Percentiles rank a stretch among this genome's conserved stretches.
These are phyloP conservation scores for Geosiphon pyriformis DNA, from an alignment of 192 early-diverging fungal genomes.

Conservation along the genomic window DNA sequence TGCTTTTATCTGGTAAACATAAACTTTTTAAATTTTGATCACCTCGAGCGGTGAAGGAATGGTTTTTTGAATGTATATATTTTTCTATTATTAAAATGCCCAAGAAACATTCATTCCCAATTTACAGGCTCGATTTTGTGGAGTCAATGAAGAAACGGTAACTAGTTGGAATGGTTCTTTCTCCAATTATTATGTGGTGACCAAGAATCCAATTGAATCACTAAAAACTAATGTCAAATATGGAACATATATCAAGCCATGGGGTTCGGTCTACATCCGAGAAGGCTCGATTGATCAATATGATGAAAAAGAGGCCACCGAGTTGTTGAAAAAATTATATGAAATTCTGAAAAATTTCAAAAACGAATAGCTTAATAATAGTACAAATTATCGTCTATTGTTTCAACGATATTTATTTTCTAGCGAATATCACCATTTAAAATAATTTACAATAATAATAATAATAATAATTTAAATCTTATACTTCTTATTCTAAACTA, in stretches of 20 bases:
- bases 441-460: no score
- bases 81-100: not conserved
- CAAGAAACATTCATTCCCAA: not conserved
- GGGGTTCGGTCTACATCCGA: constrained; percentile 17
- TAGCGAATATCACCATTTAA: no score
- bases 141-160: constrained; percentile 43
- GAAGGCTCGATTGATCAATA: constrained; percentile 9
- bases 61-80: not conserved
- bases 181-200: constrained; percentile 42
- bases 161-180: constrained; percentile 42
- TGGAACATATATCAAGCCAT: constrained; percentile 19
- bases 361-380: no score
- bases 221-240: constrained; percentile 32
- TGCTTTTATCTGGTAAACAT: not conserved
- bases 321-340: constrained; percentile 11
- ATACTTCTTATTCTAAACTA: no score
- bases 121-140: constrained; percentile 30
- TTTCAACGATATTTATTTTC: no score
- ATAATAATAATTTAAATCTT: no score
- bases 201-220: constrained; percentile 22
- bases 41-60: not conserved
- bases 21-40: not conserved
- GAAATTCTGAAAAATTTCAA: not conserved
- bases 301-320: constrained; percentile 4
- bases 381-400: no score